Percentiles rank a stretch among this genome's conserved stretches.
phyloP scores from a whole-genome alignment of 257 asterid genomes.

The Solanum verrucosum region DNA sequence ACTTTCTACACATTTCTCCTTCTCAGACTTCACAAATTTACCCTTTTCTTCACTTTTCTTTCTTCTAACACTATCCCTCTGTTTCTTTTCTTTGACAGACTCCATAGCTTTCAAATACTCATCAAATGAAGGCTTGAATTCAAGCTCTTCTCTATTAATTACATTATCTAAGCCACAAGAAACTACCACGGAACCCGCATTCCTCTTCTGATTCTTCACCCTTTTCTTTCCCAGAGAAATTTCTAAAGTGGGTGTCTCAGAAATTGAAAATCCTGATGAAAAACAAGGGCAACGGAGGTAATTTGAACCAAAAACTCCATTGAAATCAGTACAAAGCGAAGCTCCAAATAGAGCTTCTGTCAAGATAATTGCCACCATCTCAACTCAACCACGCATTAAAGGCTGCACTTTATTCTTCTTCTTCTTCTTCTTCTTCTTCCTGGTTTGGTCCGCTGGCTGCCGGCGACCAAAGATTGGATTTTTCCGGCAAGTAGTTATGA shows the following conservation, averaged over 20 bases:
- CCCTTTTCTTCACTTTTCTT: neutral
- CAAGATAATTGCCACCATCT: neutral
- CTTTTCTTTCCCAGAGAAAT: constrained; percentile 14
- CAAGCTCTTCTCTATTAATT: constrained; percentile 39
- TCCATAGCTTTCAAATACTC: constrained; percentile 88
- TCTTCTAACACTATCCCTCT: neutral
- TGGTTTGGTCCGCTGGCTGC: neutral
- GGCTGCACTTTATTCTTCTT: neutral
- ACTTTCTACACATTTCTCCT: constrained; percentile 2
- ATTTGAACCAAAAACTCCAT: neutral
- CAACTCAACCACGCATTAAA: neutral
- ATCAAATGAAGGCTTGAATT: constrained; percentile 66
- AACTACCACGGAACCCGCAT: neutral
- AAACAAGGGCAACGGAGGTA: constrained; percentile 5
- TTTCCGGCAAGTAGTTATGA: neutral
- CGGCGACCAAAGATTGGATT: neutral
- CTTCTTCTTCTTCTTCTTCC: neutral
- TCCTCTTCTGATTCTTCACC: constrained; percentile 11
- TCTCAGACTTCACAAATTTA: neutral
- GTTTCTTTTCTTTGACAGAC: constrained; percentile 41
- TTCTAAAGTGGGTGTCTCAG: constrained; percentile 19
- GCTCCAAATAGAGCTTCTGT: neutral
- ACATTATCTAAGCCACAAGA: constrained; percentile 16
- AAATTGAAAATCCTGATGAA: constrained; percentile 15
- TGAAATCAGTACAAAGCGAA: neutral